Base-by-base conservation (phyloP, 805 yeast genomes). In the Nakazawaea ishiwadae region DNA sequence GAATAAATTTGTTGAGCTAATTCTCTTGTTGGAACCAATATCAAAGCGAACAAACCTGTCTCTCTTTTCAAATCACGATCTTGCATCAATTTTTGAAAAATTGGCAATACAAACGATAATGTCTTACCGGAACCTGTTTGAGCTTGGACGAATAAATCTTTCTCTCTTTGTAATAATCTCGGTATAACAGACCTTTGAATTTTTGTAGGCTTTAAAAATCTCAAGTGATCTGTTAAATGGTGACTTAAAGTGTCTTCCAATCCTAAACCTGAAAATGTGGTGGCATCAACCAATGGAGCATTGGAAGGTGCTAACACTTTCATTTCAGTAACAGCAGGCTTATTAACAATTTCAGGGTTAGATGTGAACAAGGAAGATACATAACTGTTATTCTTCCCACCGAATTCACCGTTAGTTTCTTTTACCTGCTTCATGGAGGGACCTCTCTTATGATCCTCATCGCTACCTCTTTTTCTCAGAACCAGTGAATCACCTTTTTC, bases 61-160 rank as follows among this genome's bases (percentile, higher is more conserved):
- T 75, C 71, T 51, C 98, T 73, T 31, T 59, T 59, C 40, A 77
- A 57, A 7, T 63, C 63, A 28, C 65, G 56, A 52, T 77, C 77
- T 21, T 69, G 62, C 77, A 88, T 76, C 32, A 93, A 68, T 45
- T 78, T 73, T 48, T 85, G 79, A 48, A 91, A 60, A 16, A 95
- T 81, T 1, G 99, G 99, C 29, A 95, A 64, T 3, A 83, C 66
- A 58, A 85, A 95, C 0, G 98, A 81, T 42, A 93, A 63, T 0
- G 99, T 93, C 61, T 93, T 93, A 61, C 99, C 99, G 0, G 98
- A 90, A 40, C 99, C 99, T 0, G 99, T 93, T 62, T 95, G 97
- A 0, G 99, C 96, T 56, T 89, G 95, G 35, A 93, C 84, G 50
- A 93, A 84, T 42, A 89, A 65, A 61, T 93, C 99, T 24, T 68